A percentile compares a stretch with the other conserved stretches of the same genome.
Evolutionary conservation across 129 eudicot genomes (phyloP).

Genomic region (Escallonia rubra): DNA sequence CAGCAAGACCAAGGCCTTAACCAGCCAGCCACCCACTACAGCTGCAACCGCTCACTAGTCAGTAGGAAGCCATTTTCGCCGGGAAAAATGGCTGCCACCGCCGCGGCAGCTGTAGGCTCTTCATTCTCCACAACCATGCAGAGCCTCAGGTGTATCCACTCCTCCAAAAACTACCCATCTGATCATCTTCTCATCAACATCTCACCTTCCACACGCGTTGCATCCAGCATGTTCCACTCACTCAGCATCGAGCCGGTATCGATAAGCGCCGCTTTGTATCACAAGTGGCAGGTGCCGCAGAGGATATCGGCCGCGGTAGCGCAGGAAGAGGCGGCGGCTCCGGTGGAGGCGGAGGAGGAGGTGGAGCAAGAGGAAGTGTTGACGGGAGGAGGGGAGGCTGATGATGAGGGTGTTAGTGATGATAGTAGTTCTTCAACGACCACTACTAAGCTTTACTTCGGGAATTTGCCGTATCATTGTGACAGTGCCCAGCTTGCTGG

Average conservation of each 20-base stretch:
- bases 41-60: too few species aligned
- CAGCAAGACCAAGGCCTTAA: too few species aligned
- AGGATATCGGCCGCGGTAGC: slow-evolving; percentile 42
- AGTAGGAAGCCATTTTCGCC: too few species aligned
- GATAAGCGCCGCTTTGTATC: slow-evolving; percentile 1
- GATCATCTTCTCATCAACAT: slow-evolving; percentile 27
- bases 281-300: slow-evolving; percentile 23
- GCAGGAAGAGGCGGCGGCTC: slow-evolving; percentile 37
- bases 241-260: slow-evolving; percentile 23
- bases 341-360: slow-evolving; percentile 29
- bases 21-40: too few species aligned
- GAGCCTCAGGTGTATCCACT: slow-evolving; percentile 23
- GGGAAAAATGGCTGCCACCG: slow-evolving; percentile 46
- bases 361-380: slow-evolving; percentile 24
- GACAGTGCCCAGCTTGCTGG: slow-evolving; percentile 98
- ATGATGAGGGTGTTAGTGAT: slow-evolving; percentile 21
- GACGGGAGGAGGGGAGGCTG: slow-evolving; percentile 19
- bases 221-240: slow-evolving; percentile 23
- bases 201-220: slow-evolving; percentile 16
- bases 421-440: slow-evolving; percentile 8
- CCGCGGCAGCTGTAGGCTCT: slow-evolving; percentile 49
- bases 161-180: slow-evolving; percentile 25
- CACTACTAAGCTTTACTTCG: slow-evolving; percentile 72
- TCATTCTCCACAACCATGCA: slow-evolving; percentile 40
- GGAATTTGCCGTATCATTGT: slow-evolving; percentile 79